Evolutionary conservation across 169 alveolate genomes (phyloP).

Genomic region (Cryptosporidium sp.): DNA sequence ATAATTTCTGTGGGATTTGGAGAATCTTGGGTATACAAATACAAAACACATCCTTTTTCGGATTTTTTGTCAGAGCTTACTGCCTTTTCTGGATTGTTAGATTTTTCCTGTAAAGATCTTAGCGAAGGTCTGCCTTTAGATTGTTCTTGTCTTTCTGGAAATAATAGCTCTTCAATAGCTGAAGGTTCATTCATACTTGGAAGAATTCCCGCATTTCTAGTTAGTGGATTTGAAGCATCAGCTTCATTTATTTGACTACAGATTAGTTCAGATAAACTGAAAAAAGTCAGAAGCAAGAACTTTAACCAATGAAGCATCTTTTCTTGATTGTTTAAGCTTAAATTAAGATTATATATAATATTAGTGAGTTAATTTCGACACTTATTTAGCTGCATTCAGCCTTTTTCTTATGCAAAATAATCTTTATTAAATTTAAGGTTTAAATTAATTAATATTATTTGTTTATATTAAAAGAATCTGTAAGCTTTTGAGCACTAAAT

Average conservation of each 20-base stretch:
- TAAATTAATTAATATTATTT: too few relatives aligned
- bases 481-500: background rate
- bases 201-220: background rate
- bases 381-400: background rate
- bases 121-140: background rate
- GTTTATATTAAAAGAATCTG: too few relatives aligned
- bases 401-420: background rate
- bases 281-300: background rate
- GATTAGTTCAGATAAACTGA: background rate
- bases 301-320: background rate
- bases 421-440: too few relatives aligned
- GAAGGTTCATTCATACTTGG: conserved; percentile 11
- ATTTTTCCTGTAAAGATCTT: conserved; percentile 18
- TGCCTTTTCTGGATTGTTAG: background rate
- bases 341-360: too few relatives aligned
- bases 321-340: background rate
- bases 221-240: background rate
- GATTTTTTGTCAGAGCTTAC: background rate
- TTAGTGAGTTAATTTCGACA: background rate
- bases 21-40: conserved; percentile 32
- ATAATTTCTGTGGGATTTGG: conserved; percentile 45
- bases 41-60: conserved; percentile 20
- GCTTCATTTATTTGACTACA: background rate
- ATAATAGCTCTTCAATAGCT: conserved; percentile 1
- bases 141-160: background rate